Conservation (phyloP, 1,284 basidiomycete genomes). For the Peniophora sp. region DNA sequence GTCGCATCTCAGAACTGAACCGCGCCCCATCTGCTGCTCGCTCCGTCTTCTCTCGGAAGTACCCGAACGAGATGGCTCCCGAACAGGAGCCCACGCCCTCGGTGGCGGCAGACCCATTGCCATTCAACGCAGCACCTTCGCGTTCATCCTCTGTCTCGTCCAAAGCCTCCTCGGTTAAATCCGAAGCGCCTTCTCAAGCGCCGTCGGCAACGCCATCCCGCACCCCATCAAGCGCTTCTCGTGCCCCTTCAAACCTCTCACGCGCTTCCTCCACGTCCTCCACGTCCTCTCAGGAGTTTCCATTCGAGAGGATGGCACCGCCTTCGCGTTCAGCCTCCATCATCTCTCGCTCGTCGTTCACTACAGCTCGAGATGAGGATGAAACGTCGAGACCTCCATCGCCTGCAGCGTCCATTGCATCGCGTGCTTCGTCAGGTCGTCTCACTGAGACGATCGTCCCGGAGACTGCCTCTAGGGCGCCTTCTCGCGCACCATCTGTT, state of each 20-base stretch:
- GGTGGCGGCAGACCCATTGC: background rate
- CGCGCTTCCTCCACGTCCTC: conserved; percentile 2
- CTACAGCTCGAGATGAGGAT: too few relatives aligned
- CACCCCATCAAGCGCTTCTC: background rate
- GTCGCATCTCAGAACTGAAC: background rate
- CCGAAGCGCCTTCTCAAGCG: background rate
- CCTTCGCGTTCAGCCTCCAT: background rate
- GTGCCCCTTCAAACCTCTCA: background rate
- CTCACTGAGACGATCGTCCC: background rate
- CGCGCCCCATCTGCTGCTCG: background rate
- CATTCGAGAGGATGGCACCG: conserved; percentile 2
- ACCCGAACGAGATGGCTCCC: background rate
- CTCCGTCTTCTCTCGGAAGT: background rate
- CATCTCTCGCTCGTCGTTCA: background rate
- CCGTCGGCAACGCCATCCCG: background rate
- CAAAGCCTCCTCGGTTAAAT: background rate
- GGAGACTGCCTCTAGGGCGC: background rate
- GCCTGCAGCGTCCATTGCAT: too few relatives aligned
- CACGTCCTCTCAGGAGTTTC: conserved; percentile 1
- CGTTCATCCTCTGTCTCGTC: background rate
- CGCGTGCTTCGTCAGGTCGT: background rate
- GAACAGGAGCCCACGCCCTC: background rate
- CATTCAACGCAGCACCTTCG: background rate
- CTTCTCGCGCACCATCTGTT: background rate
- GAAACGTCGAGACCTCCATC: too few relatives aligned